Conservation (phyloP, 495 filamentous ascomycete species). For the Aspergillus wentii region DNA sequence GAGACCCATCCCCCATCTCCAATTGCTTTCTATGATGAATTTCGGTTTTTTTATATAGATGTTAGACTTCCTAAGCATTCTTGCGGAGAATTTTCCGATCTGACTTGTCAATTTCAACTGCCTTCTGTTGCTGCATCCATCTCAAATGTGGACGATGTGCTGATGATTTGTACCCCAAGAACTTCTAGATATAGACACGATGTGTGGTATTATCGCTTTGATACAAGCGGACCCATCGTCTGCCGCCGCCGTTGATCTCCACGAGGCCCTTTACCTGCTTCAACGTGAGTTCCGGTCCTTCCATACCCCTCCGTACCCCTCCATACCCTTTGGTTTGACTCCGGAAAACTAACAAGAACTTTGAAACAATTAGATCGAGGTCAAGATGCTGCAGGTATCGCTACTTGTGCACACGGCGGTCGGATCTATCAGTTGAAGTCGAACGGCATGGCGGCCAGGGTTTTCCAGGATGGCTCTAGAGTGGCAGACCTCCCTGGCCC, state of each 20-base stretch:
- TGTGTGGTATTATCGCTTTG: conserved; percentile 85
- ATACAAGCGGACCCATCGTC: conserved; percentile 66
- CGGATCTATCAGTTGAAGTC: conserved; percentile 88
- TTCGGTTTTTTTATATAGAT: conserved; percentile 44
- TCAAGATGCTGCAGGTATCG: conserved; percentile 88
- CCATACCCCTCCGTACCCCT: background rate
- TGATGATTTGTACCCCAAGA: conserved; percentile 15
- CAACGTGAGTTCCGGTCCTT: conserved; percentile 52
- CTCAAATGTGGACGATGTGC: conserved; percentile 4
- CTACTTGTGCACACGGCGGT: conserved; percentile 70
- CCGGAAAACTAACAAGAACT: background rate
- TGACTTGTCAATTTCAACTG: conserved; percentile 25
- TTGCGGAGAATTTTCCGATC: conserved; percentile 42
- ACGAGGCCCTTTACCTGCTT: conserved; percentile 85
- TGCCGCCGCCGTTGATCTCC: conserved; percentile 71
- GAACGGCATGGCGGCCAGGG: conserved; percentile 85
- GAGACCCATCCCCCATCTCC: no score
- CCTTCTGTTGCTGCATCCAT: conserved; percentile 8
- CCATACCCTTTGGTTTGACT: background rate
- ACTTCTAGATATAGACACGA: conserved; percentile 29
- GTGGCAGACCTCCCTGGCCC: conserved; percentile 76
- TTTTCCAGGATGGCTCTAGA: conserved; percentile 74
- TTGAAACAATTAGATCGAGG: conserved; percentile 51
- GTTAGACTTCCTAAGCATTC: conserved; percentile 45
- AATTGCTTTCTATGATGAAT: conserved; percentile 36